Conservation (phyloP, 2,329 filamentous ascomycete species). For the Tolypocladium ophioglossoides region DNA sequence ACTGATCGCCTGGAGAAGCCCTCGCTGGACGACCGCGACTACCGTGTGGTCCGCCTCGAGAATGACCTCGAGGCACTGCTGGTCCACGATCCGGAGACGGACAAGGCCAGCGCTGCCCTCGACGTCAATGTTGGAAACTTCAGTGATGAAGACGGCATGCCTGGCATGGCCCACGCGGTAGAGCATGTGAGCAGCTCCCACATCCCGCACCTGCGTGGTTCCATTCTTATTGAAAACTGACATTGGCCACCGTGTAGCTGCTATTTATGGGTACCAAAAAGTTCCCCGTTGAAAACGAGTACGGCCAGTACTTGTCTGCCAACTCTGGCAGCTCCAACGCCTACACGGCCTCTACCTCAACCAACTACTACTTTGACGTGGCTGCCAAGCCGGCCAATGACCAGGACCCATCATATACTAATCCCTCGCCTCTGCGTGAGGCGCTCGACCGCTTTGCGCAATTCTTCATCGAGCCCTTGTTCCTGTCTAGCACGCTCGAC, state of each 20-base stretch:
- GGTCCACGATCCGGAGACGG: conserved; percentile 88
- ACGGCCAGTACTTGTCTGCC: conserved; percentile 82
- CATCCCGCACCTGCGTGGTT: not conserved
- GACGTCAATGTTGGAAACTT: conserved; percentile 96
- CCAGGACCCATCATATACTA: conserved; percentile 41
- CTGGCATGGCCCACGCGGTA: conserved; percentile 89
- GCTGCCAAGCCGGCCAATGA: conserved; percentile 64
- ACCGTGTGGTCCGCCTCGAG: conserved; percentile 72
- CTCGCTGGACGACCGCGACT: conserved; percentile 73
- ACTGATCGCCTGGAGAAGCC: conserved; percentile 73
- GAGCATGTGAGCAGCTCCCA: conserved; percentile 56
- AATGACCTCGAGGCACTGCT: conserved; percentile 87
- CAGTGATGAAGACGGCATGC: conserved; percentile 83
- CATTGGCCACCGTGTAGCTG: conserved; percentile 33
- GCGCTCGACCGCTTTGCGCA: conserved; percentile 87
- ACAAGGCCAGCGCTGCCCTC: conserved; percentile 91
- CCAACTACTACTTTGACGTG: conserved; percentile 97
- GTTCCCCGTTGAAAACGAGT: conserved; percentile 92
- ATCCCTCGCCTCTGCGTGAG: conserved; percentile 57
- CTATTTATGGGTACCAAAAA: conserved; percentile 99
- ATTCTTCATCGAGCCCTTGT: conserved; percentile 84
- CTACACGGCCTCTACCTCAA: conserved; percentile 86
- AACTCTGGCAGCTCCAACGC: conserved; percentile 92
- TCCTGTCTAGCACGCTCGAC: conserved; percentile 74
- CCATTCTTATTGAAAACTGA: conserved; percentile 5